Evolutionary conservation across 306 rosid genomes (phyloP), one percentile per base, ranked within the genome.

Genomic region (Fagus sylvatica): DNA sequence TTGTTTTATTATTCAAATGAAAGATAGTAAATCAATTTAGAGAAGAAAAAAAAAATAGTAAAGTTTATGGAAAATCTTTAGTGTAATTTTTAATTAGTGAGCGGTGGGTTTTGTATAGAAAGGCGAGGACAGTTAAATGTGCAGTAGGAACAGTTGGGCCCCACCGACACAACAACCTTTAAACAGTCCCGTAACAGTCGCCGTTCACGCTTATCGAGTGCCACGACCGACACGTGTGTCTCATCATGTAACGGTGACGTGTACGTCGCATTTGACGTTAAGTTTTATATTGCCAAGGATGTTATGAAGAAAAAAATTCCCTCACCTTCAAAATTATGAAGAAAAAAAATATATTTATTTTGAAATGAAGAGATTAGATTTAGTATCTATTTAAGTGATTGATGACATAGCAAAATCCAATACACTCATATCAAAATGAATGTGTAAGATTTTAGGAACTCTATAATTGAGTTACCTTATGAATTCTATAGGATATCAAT

Each of bases 181-280:
- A 19, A 79, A 74, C 55, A 74, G 71, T 37, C 51, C 78, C 33
- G 62, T 73, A 74, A 67, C 82, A 53, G 55, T 54, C 49, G 71
- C 75, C 71, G 76, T 46, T 68, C 33, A 67, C 55, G 43, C n/a
- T 46, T 69, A 5, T 69, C 72, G 34, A 54, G 37, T 46, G 39
- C 8, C 0, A 39, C 7, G 16, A 54, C 71, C 54, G 59, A 19
- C 75, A 80, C 65, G 75, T 73, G 72, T 67, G 13, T 61, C 17
- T 13, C 1, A 1, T 2, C 71, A 42, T n/a, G 62, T 59, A 41
- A 37, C 10, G n/a, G 6, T 74, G 83, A 74, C 53, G 78, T 67
- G 78, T 73, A 33, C 0, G 6, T 51, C 53, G n/a, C 11, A 39
- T 7, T 7, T 39, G 49, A 37, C 49, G 49, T 17, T 17, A 3